These are phyloP conservation scores for Sanghuangporus baumii DNA, from an alignment of 1,284 basidiomycete genomes.

Conservation along the genomic window DNA sequence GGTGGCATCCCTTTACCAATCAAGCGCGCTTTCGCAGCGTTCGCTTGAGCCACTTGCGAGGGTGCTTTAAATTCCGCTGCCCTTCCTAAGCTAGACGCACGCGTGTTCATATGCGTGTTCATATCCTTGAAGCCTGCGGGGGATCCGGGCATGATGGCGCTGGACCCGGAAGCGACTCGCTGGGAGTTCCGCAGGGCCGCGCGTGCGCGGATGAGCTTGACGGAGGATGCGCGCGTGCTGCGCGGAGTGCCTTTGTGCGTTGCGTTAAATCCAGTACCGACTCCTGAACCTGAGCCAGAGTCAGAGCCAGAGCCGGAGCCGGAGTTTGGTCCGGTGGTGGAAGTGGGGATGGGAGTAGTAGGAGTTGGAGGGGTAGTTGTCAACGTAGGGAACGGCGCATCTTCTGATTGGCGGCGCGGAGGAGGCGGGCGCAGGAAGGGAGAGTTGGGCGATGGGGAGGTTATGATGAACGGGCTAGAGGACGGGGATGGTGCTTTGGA, in stretches of 20 bases:
- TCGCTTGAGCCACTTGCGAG: neutral
- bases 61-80: neutral
- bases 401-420: slow-evolving; percentile 1
- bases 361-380: neutral
- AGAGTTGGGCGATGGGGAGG: slow-evolving; percentile 10
- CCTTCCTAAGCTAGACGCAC: neutral
- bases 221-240: slow-evolving; percentile 11
- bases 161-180: neutral
- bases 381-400: neutral
- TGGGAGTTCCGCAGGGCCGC: slow-evolving; percentile 2
- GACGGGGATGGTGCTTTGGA: neutral
- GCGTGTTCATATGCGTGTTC: neutral
- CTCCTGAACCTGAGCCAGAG: neutral
- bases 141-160: neutral
- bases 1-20: slow-evolving; percentile 3
- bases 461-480: slow-evolving; percentile 1
- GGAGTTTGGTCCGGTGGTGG: neutral
- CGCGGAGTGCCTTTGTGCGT: slow-evolving; percentile 3
- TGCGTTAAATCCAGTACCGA: neutral
- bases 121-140: neutral
- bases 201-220: slow-evolving; percentile 11
- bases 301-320: neutral
- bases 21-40: slow-evolving; percentile 1
- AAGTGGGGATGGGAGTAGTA: neutral
- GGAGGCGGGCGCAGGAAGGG: slow-evolving; percentile 9